Evolutionary conservation across 805 yeast species (phyloP), one percentile per base, ranked within the genome.

Genomic region (Candida maesae): DNA sequence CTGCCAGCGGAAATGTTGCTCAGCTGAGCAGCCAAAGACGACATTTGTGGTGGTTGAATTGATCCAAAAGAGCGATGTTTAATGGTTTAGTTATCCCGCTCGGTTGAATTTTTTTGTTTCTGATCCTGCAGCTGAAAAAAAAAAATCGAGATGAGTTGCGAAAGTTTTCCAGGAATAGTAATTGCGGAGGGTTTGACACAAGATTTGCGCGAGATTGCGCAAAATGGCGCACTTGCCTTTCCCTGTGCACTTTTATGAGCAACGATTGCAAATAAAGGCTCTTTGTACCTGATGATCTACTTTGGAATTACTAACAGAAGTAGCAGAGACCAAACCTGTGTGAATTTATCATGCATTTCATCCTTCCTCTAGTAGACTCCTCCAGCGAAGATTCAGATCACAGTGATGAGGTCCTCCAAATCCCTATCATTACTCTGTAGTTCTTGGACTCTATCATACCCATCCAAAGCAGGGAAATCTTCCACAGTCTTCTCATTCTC

Each of bases 1-100:
- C 77, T 78, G 45, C 71, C 75, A 46, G 70, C 70, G 25, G 81
- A 76, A 49, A 91, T 79, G 28, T 74, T 78, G 50, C 85, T 74
- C 54, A 91, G 73, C 73, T 91, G 99, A 46, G 79, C 79, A 30
- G 93, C 85, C 66, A 91, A 78, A 42, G 90, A 79, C 15, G 79
- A 67, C 76, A 72, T 46, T 53, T 23, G 36, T 7, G 23, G 23
- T 13, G 23, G 32, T 18, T 27, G n/a, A n/a, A n/a, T n/a, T n/a
- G n/a, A n/a, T n/a, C n/a, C n/a, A n/a, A n/a, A n/a, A 27, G 32
- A 25, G 18, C 35, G n/a, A 5, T 32, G 16, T 13, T 13, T 32
- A 4, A 5, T 10, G 10, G 33, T 13, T 12, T 21, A 15, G 15
- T 6, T 17, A 8, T 7, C 24, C 27, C 11, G 19, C 17, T 6